Conservation (phyloP, 345 rosid species). For the Ceriops zippeliana region DNA sequence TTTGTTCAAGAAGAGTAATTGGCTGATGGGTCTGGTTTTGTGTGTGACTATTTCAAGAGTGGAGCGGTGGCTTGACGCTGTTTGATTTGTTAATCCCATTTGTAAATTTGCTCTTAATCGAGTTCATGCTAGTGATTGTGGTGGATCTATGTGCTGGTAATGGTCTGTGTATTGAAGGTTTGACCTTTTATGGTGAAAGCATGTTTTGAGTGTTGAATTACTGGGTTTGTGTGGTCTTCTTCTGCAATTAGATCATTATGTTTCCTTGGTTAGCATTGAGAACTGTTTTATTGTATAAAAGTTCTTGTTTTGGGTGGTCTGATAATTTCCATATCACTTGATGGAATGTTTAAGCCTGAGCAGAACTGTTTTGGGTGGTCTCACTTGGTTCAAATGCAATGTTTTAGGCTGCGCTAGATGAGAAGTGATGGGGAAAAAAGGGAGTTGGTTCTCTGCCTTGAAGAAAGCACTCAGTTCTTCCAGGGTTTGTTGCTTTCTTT, state of each 20-base stretch:
- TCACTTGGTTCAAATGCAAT: conserved; percentile 13
- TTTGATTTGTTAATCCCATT: background rate
- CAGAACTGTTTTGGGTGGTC: background rate
- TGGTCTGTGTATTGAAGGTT: background rate
- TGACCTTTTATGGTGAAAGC: background rate
- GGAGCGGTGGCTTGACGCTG: background rate
- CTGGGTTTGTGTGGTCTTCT: background rate
- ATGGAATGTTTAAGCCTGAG: too few relatives aligned
- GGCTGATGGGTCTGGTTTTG: background rate
- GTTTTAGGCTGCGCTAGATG: conserved; percentile 31
- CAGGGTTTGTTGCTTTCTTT: conserved; percentile 32
- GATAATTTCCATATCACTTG: too few relatives aligned
- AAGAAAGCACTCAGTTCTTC: conserved; percentile 65
- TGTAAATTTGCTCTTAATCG: conserved; percentile 3
- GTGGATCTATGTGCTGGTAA: conserved; percentile 4
- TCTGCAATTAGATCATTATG: background rate
- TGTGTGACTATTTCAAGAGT: conserved; percentile 5
- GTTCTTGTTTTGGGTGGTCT: background rate
- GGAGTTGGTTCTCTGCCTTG: conserved; percentile 70
- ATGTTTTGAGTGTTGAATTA: background rate
- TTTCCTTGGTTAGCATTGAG: background rate
- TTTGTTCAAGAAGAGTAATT: background rate
- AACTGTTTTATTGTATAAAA: background rate
- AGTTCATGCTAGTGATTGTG: background rate
- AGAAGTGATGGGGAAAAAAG: conserved; percentile 64